Conservation (phyloP, 345 rosid genomes). For the Gossypium herbaceum region DNA sequence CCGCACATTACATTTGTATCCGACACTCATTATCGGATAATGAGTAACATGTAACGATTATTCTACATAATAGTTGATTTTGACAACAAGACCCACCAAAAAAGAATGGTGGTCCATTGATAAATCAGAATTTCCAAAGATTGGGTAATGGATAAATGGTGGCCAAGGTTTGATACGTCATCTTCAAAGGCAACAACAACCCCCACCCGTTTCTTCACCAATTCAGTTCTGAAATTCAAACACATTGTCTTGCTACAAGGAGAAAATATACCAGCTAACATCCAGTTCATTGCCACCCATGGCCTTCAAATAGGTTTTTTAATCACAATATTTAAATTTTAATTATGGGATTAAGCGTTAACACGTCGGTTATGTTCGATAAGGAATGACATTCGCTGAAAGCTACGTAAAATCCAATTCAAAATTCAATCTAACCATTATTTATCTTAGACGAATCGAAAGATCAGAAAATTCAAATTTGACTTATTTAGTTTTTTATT, state of each 20-base stretch:
- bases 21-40: too few species aligned
- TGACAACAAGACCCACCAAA: conserved; percentile 10
- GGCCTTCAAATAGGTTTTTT: not conserved
- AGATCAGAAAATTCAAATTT: not conserved
- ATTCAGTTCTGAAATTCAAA: conserved; percentile 8
- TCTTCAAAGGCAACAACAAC: not conserved
- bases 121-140: not conserved
- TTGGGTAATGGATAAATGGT: not conserved
- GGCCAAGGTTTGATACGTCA: conserved; percentile 16
- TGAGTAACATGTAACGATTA: not conserved
- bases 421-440: not conserved
- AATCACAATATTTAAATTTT: not conserved
- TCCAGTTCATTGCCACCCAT: not conserved
- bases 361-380: not conserved
- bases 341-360: not conserved
- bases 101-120: not conserved
- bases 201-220: conserved; percentile 12
- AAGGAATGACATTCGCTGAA: not conserved
- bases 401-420: not conserved
- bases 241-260: not conserved
- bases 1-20: not conserved
- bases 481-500: not conserved
- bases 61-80: not conserved
- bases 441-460: not conserved
- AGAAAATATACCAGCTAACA: not conserved